phyloP scores from a whole-genome alignment of 116 monocot species.

The Phalaenopsis hybrid region DNA sequence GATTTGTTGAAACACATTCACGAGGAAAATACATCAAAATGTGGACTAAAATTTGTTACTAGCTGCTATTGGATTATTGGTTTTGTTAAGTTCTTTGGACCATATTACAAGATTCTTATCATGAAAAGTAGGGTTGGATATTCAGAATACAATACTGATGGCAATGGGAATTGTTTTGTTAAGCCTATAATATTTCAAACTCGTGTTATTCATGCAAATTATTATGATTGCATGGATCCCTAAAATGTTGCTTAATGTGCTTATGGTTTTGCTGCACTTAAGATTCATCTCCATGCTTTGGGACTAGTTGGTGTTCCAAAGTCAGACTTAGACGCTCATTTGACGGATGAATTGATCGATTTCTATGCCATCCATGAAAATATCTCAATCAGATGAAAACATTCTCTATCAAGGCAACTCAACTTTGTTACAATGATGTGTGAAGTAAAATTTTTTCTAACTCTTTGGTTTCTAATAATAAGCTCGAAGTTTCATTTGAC shows the following conservation, averaged over 20 bases:
- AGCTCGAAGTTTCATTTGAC: slow-evolving; percentile 6
- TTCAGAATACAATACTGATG: too few relatives aligned
- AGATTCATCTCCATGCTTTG: too few relatives aligned
- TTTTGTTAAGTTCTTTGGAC: slow-evolving; percentile 55
- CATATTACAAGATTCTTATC: slow-evolving; percentile 60
- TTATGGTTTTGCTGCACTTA: too few relatives aligned
- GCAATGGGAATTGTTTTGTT: too few relatives aligned
- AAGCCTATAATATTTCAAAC: too few relatives aligned
- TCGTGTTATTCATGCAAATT: too few relatives aligned
- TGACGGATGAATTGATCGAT: not conserved
- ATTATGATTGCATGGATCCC: too few relatives aligned
- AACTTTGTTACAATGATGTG: slow-evolving; percentile 8
- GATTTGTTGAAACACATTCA: slow-evolving; percentile 59
- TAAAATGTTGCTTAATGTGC: too few relatives aligned
- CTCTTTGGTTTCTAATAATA: slow-evolving; percentile 9
- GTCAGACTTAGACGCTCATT: too few relatives aligned
- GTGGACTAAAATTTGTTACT: slow-evolving; percentile 82
- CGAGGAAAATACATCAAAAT: slow-evolving; percentile 71
- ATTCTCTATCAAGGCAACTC: slow-evolving; percentile 13
- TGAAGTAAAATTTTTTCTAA: slow-evolving; percentile 4
- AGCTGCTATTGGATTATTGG: slow-evolving; percentile 88
- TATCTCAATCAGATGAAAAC: slow-evolving; percentile 25
- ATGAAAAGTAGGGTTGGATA: slow-evolving; percentile 23
- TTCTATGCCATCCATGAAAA: slow-evolving; percentile 25
- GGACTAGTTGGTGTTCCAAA: too few relatives aligned